phyloP scores from a whole-genome alignment of 768 basidiomycete species.

The Plicaturopsis crispa region DNA sequence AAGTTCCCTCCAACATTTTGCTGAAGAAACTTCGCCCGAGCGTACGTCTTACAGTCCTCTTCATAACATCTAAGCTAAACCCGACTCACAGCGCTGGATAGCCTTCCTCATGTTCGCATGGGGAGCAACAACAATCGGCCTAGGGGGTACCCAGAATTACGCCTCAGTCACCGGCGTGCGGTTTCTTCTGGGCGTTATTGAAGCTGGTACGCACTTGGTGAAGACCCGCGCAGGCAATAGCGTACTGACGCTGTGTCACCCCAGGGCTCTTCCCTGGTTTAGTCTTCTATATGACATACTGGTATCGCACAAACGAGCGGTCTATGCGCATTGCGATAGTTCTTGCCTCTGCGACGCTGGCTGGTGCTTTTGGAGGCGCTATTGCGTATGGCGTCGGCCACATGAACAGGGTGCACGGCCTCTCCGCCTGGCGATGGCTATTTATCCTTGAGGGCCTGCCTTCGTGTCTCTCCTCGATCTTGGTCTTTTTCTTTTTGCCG shows the following conservation, averaged over 20 bases:
- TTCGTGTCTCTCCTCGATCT: conserved; percentile 27
- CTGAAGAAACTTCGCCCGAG: conserved; percentile 28
- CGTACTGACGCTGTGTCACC: not conserved
- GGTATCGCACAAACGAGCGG: conserved; percentile 22
- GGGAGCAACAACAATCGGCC: conserved; percentile 29
- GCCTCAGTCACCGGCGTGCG: conserved; percentile 31
- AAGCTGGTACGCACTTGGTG: conserved; percentile 20
- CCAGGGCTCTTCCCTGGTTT: conserved; percentile 32
- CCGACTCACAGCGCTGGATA: conserved; percentile 22
- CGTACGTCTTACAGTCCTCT: not conserved
- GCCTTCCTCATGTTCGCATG: conserved; percentile 31
- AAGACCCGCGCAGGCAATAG: no score
- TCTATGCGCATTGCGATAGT: conserved; percentile 17
- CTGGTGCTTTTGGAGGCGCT: conserved; percentile 24
- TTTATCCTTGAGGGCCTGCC: conserved; percentile 41
- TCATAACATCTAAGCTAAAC: no score
- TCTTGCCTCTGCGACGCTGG: conserved; percentile 28
- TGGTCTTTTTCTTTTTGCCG: conserved; percentile 27
- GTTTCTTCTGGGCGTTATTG: conserved; percentile 35
- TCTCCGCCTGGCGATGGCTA: conserved; percentile 21
- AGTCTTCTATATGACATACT: conserved; percentile 35
- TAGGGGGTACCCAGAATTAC: conserved; percentile 27
- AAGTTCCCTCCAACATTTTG: conserved; percentile 31
- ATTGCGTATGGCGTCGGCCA: conserved; percentile 24
- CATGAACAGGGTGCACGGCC: conserved; percentile 16